Conservation (phyloP, 441 rosid species). For the Brassica balearica region DNA sequence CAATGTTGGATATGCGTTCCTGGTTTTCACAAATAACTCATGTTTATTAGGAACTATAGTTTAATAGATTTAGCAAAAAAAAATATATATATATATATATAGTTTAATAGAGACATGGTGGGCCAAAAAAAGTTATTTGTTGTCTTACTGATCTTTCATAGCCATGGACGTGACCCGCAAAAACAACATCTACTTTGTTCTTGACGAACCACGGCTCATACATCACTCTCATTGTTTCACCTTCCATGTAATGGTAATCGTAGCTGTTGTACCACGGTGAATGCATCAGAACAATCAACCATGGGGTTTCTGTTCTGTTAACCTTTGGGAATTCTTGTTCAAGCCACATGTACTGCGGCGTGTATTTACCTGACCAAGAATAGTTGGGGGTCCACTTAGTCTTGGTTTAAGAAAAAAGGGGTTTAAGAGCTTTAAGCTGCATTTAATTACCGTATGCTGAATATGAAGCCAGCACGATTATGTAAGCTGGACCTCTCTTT, state of each 20-base stretch:
- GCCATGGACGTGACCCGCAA: slow-evolving; percentile 51
- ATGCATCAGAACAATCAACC: slow-evolving; percentile 88
- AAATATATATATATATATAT: too few species aligned
- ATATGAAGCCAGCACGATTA: slow-evolving; percentile 79
- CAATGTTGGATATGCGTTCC: too few species aligned
- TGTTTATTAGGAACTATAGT: too few species aligned
- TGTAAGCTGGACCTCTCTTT: slow-evolving; percentile 42
- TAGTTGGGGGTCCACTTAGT: too few species aligned
- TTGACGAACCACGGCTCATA: slow-evolving; percentile 75
- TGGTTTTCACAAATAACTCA: too few species aligned
- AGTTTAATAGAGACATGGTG: too few species aligned
- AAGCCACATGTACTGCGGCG: slow-evolving; percentile 88
- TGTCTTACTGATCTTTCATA: slow-evolving; percentile 52
- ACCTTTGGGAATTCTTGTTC: slow-evolving; percentile 52
- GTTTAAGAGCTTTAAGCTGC: too few species aligned
- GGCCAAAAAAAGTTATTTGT: too few species aligned
- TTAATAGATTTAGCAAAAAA: too few species aligned
- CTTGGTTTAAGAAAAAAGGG: too few species aligned
- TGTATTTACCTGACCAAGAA: slow-evolving; percentile 53
- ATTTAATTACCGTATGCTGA: slow-evolving; percentile 70
- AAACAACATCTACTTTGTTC: slow-evolving; percentile 78
- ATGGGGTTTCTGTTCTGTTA: slow-evolving; percentile 65
- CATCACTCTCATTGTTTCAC: slow-evolving; percentile 94
- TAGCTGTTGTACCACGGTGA: slow-evolving; percentile 76
- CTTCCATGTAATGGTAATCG: slow-evolving; percentile 63